Conservation (phyloP, 2,329 filamentous ascomycete genomes). For the Colletotrichum zoysiae region DNA sequence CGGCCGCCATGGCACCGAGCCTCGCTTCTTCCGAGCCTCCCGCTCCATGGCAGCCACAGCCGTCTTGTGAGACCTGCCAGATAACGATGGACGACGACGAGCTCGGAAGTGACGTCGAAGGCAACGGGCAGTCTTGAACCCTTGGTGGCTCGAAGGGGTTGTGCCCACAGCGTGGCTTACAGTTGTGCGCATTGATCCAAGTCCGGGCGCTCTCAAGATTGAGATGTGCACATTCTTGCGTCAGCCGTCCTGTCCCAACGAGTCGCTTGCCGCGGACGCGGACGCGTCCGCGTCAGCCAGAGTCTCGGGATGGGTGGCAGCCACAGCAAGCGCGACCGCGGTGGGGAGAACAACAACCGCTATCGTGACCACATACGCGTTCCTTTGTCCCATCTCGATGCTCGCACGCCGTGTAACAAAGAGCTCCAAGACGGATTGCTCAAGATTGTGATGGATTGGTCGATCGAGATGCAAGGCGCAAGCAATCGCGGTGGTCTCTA, state of each 20-base stretch:
- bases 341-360: constrained; percentile 1
- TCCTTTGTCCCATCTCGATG: constrained; percentile 24
- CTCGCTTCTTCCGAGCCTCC: constrained; percentile 11
- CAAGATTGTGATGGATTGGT: background rate
- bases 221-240: constrained; percentile 36
- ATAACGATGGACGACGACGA: constrained; percentile 32
- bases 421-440: background rate
- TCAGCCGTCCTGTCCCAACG: constrained; percentile 24
- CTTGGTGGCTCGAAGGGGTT: constrained; percentile 32
- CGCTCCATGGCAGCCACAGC: constrained; percentile 15
- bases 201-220: constrained; percentile 33
- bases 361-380: background rate
- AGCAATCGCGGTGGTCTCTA: constrained; percentile 24
- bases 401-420: background rate
- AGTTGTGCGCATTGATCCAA: constrained; percentile 33
- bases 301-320: constrained; percentile 2
- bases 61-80: constrained; percentile 30
- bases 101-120: constrained; percentile 37
- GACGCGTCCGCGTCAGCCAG: background rate
- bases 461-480: constrained; percentile 27
- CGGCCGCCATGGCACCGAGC: background rate
- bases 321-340: background rate
- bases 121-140: constrained; percentile 26
- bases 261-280: constrained; percentile 15
- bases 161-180: constrained; percentile 1